Percentiles rank a stretch among this genome's conserved stretches.
Conservation (phyloP, 306 rosid genomes). For the Lotus japonicus region DNA sequence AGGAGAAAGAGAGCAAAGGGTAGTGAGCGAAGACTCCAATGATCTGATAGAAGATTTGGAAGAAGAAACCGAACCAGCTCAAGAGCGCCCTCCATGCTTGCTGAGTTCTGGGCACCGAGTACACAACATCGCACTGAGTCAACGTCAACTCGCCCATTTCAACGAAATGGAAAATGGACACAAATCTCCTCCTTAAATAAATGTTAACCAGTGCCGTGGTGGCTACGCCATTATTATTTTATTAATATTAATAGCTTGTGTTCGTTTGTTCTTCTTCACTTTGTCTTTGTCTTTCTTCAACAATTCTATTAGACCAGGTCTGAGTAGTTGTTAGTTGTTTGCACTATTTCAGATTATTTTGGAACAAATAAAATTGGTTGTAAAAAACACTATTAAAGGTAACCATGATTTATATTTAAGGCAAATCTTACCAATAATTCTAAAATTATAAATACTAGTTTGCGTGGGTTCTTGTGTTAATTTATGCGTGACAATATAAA, state of each 20-base stretch:
- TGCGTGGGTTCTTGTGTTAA: no score
- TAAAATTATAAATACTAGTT: no score
- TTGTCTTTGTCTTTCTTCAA: no score
- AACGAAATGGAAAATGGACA: no score
- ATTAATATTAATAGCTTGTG: neutral
- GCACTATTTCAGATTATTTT: no score
- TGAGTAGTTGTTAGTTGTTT: neutral
- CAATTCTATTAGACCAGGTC: conserved; percentile 7
- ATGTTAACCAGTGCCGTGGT: conserved; percentile 18
- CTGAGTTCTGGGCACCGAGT: conserved; percentile 38
- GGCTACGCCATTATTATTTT: conserved; percentile 3
- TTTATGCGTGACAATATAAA: no score
- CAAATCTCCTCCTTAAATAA: no score
- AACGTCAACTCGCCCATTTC: conserved; percentile 92
- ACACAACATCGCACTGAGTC: conserved; percentile 76
- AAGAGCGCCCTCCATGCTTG: conserved; percentile 70
- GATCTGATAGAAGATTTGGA: conserved; percentile 67
- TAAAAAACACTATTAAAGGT: neutral
- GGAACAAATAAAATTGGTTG: neutral
- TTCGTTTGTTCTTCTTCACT: neutral
- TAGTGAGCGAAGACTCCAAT: conserved; percentile 65
- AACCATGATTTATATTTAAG: no score
- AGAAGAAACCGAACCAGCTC: conserved; percentile 68
- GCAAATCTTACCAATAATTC: no score
- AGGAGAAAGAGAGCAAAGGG: conserved; percentile 61